phyloP scores from a whole-genome alignment of 352 stramenopile species.

The Pythium brassicae region DNA sequence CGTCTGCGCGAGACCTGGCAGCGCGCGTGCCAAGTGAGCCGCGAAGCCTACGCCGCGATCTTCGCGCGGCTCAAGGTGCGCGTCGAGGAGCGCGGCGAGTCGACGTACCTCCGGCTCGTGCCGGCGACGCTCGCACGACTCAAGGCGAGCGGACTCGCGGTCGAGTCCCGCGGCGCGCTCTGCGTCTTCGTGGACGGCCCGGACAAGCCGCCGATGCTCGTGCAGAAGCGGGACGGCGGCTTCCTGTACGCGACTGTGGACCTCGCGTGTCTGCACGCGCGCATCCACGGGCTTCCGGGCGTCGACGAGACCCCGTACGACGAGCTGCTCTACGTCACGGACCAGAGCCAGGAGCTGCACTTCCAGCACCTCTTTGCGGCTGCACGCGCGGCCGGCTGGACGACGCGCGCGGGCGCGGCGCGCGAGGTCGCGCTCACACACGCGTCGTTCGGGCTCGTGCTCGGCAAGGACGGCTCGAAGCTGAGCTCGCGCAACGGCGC shows the following conservation, averaged over 20 bases:
- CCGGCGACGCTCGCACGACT: conserved; percentile 40
- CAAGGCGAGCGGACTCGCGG: conserved; percentile 35
- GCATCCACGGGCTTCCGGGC: conserved; percentile 64
- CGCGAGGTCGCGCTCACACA: conserved; percentile 57
- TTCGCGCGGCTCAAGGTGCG: conserved; percentile 64
- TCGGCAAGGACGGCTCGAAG: conserved; percentile 73
- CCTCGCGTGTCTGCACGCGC: conserved; percentile 62
- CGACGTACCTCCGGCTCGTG: conserved; percentile 68
- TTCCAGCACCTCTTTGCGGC: conserved; percentile 78
- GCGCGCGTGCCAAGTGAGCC: conserved; percentile 65
- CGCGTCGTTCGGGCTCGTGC: conserved; percentile 74
- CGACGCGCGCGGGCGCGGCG: conserved; percentile 13
- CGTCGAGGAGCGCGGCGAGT: conserved; percentile 69
- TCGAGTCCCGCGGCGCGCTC: conserved; percentile 57
- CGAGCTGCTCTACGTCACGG: conserved; percentile 78
- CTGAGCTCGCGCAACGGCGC: conserved; percentile 79
- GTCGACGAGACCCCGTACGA: conserved; percentile 69
- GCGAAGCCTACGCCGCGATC: conserved; percentile 55
- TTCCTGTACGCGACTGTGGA: conserved; percentile 82
- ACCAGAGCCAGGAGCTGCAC: conserved; percentile 75
- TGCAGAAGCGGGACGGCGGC: conserved; percentile 75
- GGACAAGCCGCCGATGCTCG: conserved; percentile 75
- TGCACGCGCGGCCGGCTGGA: conserved; percentile 49
- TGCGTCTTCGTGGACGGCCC: conserved; percentile 70
- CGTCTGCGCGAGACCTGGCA: conserved; percentile 48